Percentiles rank a stretch among this genome's conserved stretches.
These are phyloP conservation scores for Datura wrightii DNA, from an alignment of 257 asterid genomes.

Conservation along the genomic window DNA sequence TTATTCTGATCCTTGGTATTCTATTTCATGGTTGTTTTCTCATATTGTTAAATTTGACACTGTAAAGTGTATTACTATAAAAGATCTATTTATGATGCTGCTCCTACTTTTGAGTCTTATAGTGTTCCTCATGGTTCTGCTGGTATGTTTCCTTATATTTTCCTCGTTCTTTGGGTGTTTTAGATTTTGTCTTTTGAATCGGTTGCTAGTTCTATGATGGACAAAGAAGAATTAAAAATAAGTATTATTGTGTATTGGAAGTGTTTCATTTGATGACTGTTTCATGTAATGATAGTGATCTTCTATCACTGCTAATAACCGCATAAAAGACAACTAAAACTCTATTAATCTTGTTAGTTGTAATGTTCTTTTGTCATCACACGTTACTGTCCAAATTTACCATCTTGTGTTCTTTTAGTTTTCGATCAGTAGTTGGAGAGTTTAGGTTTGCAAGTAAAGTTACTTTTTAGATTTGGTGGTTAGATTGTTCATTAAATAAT, in stretches of 20 bases:
- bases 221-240: neutral
- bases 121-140: slow-evolving; percentile 93
- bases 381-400: too few species aligned
- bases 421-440: too few species aligned
- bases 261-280: neutral
- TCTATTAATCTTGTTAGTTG: too few species aligned
- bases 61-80: slow-evolving; percentile 62
- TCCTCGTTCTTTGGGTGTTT: neutral
- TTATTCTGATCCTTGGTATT: too few species aligned
- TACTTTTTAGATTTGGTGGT: too few species aligned
- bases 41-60: slow-evolving; percentile 61
- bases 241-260: neutral
- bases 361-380: too few species aligned
- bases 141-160: slow-evolving; percentile 49
- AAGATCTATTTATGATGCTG: slow-evolving; percentile 89
- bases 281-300: neutral
- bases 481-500: too few species aligned
- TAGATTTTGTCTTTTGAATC: neutral
- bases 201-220: neutral
- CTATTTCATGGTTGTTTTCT: too few species aligned
- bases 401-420: too few species aligned
- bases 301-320: too few species aligned
- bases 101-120: slow-evolving; percentile 84
- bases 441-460: too few species aligned
- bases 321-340: too few species aligned